These are phyloP conservation scores for Thelephora terrestris DNA, from an alignment of 1,284 basidiomycete genomes.

Conservation along the genomic window DNA sequence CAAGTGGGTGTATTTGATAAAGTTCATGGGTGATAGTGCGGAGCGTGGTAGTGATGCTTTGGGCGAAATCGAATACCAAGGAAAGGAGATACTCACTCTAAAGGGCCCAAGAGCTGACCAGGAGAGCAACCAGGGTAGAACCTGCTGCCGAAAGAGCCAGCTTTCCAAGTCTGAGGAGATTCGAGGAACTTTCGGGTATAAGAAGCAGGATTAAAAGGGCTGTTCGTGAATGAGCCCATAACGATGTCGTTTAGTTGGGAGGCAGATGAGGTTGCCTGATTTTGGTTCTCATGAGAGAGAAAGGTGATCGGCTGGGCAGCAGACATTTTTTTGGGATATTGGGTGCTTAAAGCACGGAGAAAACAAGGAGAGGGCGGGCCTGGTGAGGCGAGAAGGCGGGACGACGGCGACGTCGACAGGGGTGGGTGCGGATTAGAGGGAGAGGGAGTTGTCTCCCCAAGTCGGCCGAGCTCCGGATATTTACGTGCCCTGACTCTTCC, in stretches of 20 bases:
- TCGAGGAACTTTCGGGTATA: slow-evolving; percentile 58
- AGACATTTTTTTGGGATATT: slow-evolving; percentile 22
- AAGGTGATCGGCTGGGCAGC: slow-evolving; percentile 51
- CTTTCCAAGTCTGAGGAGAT: slow-evolving; percentile 60
- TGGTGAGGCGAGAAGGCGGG: not conserved
- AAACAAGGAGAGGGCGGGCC: not conserved
- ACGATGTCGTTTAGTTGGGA: slow-evolving; percentile 22
- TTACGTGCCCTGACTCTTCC: slow-evolving; percentile 1
- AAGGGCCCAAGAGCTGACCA: slow-evolving; percentile 45
- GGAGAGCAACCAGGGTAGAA: slow-evolving; percentile 53
- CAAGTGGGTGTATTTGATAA: not conserved
- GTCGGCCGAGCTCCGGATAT: not conserved
- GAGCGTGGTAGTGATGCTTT: not conserved
- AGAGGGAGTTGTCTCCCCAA: not conserved
- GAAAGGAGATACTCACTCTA: slow-evolving; percentile 40
- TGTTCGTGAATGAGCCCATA: slow-evolving; percentile 40
- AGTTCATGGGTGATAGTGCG: not conserved
- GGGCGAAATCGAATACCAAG: not conserved
- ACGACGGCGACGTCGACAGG: not conserved
- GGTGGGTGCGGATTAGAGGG: not conserved
- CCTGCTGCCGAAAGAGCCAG: slow-evolving; percentile 50
- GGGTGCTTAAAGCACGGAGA: slow-evolving; percentile 5
- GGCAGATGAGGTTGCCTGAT: slow-evolving; percentile 15
- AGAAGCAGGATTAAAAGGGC: slow-evolving; percentile 49
- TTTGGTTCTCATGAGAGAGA: slow-evolving; percentile 17